Base-by-base conservation (phyloP, 2,329 filamentous ascomycete species). In the Epichloe aotearoae region DNA sequence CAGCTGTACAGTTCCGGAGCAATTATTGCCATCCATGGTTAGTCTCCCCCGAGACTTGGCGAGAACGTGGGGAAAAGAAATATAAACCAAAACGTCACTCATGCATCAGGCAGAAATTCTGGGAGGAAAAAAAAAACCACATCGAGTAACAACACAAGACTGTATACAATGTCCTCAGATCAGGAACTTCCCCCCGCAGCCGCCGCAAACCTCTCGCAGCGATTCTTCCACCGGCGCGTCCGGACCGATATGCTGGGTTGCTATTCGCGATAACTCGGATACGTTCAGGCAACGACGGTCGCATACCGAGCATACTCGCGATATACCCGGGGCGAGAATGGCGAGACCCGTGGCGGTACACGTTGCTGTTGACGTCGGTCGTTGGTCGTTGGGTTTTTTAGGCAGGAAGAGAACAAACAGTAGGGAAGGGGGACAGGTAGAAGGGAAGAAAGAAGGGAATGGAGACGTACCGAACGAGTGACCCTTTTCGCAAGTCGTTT, bases 251-350 rank as follows among this genome's bases (percentile, higher is more conserved):
- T 65, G 55, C 49, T 62, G 54, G 36, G 58, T 53, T 2, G 65
- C 66, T 12, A 69, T 59, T 20, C 56, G 61, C 2, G 59, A 55
- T 20, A 80, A 61, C 54, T 72, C 68, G 4, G 68, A 64, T 0
- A 68, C 60, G 44, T 71, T 69, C 19, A 80, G 66, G 7, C 74
- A 77, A 23, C 77, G 70, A 26, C 70, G 61, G 15, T 71, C 72
- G 56, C 78, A 82, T 2, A 80, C 73, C 19, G 73, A 74, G 49
- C 78, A 82, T 3, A 72, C 70, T 36, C 72, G 67, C 0, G 77
- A 79, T 45, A 74, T 68, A 3, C 73, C 75, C 0, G 77, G 77
- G 2, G 68, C 70, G 52, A 76, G 65, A 54, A 82, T 76, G 12
- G 77, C 73, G 7, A 81, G 61, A 1, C 75, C 74, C 0, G 74